Evolutionary conservation across 2,329 filamentous ascomycete species (phyloP), one percentile per base, ranked within the genome.

Genomic region (Aspergillus sojae): DNA sequence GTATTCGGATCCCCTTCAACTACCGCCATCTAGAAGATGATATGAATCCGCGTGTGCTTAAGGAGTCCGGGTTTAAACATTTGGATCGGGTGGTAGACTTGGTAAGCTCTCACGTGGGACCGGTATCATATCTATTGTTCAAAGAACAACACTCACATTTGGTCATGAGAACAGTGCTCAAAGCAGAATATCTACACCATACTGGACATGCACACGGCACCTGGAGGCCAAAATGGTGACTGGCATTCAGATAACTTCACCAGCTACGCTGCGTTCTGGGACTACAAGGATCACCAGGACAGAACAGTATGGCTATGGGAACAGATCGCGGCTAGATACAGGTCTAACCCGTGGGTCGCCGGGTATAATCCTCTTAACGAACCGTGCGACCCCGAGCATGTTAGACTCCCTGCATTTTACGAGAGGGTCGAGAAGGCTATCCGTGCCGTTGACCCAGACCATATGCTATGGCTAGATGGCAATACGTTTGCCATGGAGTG

Each of bases 1-100:
- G 84, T 70, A 77, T 88, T 3, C 81, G 86, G 0, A 74, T 89
- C 3, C 86, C 86, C 0, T 87, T 89, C 74, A 89, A 88, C 70
- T 87, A 88, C 68, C 82, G 83, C 0, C 81, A 83, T 69, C 81
- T 84, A 58, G 80, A 82, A 61, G 80, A 83, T 67, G 79, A 82
- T 65, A 80, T 81, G 77, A 80, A 82, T 39, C 81, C 82, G 0
- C 71, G 76, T 1, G 78, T 81, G 2, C 63, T 84, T 46, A 83
- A 82, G 63, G 71, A 77, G 56, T 71, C 71, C 7, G 82, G 82
- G 0, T 83, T 84, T 70, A 81, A 82, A 70, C 80, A 82, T 63
- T 65, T 84, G 48, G 81, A 85, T 64, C 76, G 80, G 11, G 79
- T 83, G 5, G 69, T 84, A 57, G 74, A 82, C n/a, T 65, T 83